A percentile compares a stretch with the other conserved stretches of the same genome.
Conservation (phyloP, 768 basidiomycete species). For the Collybia sp. region DNA sequence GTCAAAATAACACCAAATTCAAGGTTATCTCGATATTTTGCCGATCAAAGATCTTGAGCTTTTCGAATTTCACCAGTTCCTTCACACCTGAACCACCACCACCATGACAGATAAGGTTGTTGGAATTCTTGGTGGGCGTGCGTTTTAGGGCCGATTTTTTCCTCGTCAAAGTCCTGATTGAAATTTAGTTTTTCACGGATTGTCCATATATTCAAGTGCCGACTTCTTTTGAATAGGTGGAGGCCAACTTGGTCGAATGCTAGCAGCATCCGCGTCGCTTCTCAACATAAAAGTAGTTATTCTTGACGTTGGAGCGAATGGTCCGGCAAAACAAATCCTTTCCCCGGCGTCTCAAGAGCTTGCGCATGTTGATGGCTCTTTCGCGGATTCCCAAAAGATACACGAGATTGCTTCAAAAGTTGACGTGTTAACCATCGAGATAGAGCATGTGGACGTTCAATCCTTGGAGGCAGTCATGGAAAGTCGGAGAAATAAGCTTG, state of each 20-base stretch:
- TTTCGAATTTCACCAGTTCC: too few species aligned
- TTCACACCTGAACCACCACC: not conserved
- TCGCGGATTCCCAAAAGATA: constrained; percentile 76
- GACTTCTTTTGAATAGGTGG: constrained; percentile 57
- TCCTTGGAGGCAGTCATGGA: constrained; percentile 62
- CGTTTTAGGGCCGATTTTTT: constrained; percentile 9
- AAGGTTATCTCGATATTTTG: not conserved
- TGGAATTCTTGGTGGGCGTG: constrained; percentile 50
- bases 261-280: constrained; percentile 83
- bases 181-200: constrained; percentile 6
- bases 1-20: not conserved
- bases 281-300: constrained; percentile 81
- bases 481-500: constrained; percentile 21
- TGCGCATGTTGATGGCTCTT: constrained; percentile 85
- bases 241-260: constrained; percentile 97
- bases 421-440: constrained; percentile 91
- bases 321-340: constrained; percentile 88
- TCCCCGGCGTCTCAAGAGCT: constrained; percentile 41
- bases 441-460: constrained; percentile 87
- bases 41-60: too few species aligned
- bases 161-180: constrained; percentile 2
- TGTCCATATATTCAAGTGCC: constrained; percentile 5
- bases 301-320: constrained; percentile 75
- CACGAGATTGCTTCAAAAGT: constrained; percentile 72
- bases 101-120: constrained; percentile 41